A percentile compares a stretch with the other conserved stretches of the same genome.
Evolutionary conservation across 1,284 basidiomycete genomes (phyloP).

Genomic region (Rhodotorula sp.): DNA sequence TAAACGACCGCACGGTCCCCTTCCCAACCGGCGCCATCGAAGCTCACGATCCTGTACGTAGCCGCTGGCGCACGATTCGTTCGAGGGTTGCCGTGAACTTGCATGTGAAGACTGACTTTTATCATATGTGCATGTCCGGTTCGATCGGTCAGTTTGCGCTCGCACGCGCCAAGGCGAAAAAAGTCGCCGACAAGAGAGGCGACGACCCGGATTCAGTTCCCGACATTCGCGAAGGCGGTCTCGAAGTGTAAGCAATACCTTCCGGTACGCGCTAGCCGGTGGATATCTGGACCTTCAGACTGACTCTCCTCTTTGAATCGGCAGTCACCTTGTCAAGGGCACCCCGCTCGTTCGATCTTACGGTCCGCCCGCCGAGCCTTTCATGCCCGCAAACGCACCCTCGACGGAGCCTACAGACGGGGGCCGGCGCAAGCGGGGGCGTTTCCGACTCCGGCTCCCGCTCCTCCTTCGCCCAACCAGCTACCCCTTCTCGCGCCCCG

Average conservation of each 20-base stretch:
- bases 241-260: conserved; percentile 26
- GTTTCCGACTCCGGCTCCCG: conserved; percentile 9
- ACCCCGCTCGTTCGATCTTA: conserved; percentile 19
- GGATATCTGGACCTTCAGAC: neutral
- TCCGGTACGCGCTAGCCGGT: fast-evolving
- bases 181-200: conserved; percentile 13
- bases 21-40: conserved; percentile 76
- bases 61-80: conserved; percentile 50
- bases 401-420: too few species aligned
- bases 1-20: conserved; percentile 65
- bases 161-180: conserved; percentile 35
- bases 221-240: conserved; percentile 31
- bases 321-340: conserved; percentile 11
- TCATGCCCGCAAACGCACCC: neutral
- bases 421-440: neutral
- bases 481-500: conserved; percentile 29
- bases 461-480: conserved; percentile 16
- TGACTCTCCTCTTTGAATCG: too few species aligned
- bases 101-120: neutral
- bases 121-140: neutral
- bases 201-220: conserved; percentile 22
- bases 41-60: conserved; percentile 56
- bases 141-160: conserved; percentile 24
- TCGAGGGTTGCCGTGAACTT: too few species aligned
- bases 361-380: neutral